phyloP scores from a whole-genome alignment of 805 yeast genomes.

The Candida schatavii region DNA sequence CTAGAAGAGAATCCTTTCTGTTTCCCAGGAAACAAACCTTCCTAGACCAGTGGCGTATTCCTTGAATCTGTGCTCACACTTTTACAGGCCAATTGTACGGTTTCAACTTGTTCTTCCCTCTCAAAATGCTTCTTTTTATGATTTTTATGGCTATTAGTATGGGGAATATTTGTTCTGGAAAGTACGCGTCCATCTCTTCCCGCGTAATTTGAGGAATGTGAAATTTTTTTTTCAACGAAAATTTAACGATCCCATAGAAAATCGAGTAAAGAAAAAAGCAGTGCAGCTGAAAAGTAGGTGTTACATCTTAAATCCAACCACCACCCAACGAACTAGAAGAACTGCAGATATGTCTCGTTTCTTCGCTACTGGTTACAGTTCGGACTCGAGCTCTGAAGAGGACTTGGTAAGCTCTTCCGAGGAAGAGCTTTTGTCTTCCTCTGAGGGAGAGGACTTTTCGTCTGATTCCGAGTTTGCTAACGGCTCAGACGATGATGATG shows the following conservation, averaged over 20 bases:
- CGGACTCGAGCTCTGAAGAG: constrained; percentile 55
- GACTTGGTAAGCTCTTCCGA: constrained; percentile 53
- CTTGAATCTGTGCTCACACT: too few species aligned
- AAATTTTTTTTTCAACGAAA: constrained; percentile 6
- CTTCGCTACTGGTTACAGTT: constrained; percentile 65
- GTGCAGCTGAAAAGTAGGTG: neutral
- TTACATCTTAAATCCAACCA: neutral
- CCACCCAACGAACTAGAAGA: neutral
- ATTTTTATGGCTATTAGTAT: too few species aligned
- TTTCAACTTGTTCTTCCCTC: too few species aligned
- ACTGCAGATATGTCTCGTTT: constrained; percentile 75
- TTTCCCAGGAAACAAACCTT: too few species aligned
- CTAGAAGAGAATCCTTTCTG: too few species aligned
- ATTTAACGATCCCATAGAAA: constrained; percentile 1
- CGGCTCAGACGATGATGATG: constrained; percentile 23
- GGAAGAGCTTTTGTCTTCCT: constrained; percentile 55
- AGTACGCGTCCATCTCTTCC: neutral
- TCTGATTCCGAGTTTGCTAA: constrained; percentile 53
- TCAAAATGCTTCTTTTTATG: too few species aligned
- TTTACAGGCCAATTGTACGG: too few species aligned
- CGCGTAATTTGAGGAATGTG: constrained; percentile 8
- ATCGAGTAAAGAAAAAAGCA: neutral
- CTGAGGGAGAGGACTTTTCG: constrained; percentile 43
- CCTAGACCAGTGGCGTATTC: too few species aligned
- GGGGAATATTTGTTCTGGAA: too few species aligned